These are phyloP conservation scores for Suillus fuscotomentosus DNA, from an alignment of 768 basidiomycete species.

Conservation along the genomic window DNA sequence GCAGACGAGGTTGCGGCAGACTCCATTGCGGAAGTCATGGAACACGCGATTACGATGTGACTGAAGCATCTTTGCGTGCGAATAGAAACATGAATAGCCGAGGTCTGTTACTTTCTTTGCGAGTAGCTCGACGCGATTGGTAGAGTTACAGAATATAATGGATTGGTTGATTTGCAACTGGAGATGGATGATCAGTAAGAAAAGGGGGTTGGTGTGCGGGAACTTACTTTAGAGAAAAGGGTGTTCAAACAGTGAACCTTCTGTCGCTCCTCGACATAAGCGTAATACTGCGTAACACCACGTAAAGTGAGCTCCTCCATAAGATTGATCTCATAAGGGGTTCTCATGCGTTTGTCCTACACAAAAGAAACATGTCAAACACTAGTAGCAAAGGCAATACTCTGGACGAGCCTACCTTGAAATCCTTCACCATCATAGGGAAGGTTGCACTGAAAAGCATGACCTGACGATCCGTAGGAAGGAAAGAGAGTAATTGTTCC, in stretches of 20 bases:
- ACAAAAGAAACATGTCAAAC: constrained; percentile 14
- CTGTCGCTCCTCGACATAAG: constrained; percentile 98
- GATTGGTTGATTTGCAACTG: constrained; percentile 99
- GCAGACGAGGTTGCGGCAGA: constrained; percentile 98
- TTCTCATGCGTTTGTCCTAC: constrained; percentile 94
- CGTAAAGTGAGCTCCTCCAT: constrained; percentile 99
- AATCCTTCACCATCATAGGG: constrained; percentile 98
- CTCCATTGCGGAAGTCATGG: constrained; percentile 99
- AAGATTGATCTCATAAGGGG: constrained; percentile 97
- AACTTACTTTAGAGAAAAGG: constrained; percentile 88
- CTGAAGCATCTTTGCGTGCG: constrained; percentile 99
- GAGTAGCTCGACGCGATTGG: constrained; percentile 97
- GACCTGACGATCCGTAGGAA: constrained; percentile 87
- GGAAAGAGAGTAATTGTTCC: constrained; percentile 88
- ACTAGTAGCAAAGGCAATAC: constrained; percentile 8
- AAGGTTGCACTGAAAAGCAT: constrained; percentile 99
- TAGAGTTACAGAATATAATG: constrained; percentile 99
- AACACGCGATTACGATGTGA: constrained; percentile 98
- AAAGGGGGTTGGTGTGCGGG: neutral
- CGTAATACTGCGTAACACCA: constrained; percentile 99
- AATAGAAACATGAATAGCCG: constrained; percentile 99
- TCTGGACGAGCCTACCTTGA: constrained; percentile 62
- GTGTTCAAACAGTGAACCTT: constrained; percentile 99
- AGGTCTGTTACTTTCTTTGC: constrained; percentile 99
- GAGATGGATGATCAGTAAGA: constrained; percentile 6